A percentile compares a stretch with the other conserved stretches of the same genome.
Conservation (phyloP, 2,329 filamentous ascomycete genomes). For the Colletotrichum sp. region DNA sequence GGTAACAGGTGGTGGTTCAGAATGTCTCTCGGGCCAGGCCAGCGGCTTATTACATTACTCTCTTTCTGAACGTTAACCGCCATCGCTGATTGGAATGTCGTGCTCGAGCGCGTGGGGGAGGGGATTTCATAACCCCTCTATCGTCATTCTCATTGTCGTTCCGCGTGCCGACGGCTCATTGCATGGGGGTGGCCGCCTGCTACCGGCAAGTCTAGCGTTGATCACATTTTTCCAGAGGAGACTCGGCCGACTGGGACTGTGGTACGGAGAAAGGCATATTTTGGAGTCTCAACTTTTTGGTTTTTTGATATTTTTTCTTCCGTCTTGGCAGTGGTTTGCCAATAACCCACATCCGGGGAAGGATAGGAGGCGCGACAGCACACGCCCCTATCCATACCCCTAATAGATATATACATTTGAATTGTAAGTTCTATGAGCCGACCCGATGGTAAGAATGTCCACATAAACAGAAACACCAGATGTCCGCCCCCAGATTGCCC, state of each 20-base stretch:
- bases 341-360: background rate
- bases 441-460: background rate
- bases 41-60: background rate
- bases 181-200: background rate
- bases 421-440: slow-evolving; percentile 3
- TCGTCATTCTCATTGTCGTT: background rate
- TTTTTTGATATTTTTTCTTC: background rate
- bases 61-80: background rate
- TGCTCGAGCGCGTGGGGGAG: background rate
- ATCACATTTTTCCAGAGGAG: background rate
- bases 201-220: background rate
- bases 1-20: background rate
- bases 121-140: background rate
- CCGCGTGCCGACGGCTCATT: background rate
- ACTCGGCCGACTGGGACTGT: background rate
- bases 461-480: slow-evolving; percentile 12
- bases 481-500: background rate
- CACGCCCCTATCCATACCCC: background rate
- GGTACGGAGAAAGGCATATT: background rate
- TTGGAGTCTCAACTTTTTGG: background rate
- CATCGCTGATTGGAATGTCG: background rate
- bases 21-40: background rate
- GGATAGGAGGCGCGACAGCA: background rate
- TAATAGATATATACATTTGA: slow-evolving; percentile 19
- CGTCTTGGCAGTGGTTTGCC: background rate